These are phyloP conservation scores for Eustoma russellianum DNA, from an alignment of 257 asterid genomes.

Conservation along the genomic window DNA sequence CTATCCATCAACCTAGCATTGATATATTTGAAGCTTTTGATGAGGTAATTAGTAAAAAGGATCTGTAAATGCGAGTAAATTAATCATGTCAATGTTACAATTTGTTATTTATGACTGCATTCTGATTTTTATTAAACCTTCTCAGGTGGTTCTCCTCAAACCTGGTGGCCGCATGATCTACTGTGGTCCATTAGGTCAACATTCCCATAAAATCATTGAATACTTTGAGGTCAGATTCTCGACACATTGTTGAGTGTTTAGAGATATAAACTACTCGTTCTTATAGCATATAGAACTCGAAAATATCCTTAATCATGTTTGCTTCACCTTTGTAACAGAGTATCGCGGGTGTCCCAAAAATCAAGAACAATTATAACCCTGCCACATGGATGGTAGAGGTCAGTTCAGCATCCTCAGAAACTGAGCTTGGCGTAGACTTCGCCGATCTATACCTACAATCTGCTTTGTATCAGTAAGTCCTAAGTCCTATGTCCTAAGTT, in stretches of 20 bases:
- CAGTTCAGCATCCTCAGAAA: conserved; percentile 17
- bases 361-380: conserved; percentile 6
- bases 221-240: conserved; percentile 23
- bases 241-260: not conserved
- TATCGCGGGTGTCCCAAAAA: conserved; percentile 12
- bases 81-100: not conserved
- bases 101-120: not conserved
- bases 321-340: not conserved
- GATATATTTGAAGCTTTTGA: conserved; percentile 51
- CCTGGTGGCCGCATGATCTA: conserved; percentile 23
- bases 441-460: conserved; percentile 14
- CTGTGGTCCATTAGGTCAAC: conserved; percentile 18
- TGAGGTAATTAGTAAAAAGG: conserved; percentile 5
- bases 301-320: no score
- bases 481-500: not conserved
- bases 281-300: not conserved
- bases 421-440: conserved; percentile 19
- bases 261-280: not conserved
- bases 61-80: not conserved
- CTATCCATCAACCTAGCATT: conserved; percentile 53
- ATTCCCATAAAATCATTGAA: conserved; percentile 18
- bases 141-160: conserved; percentile 17
- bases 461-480: conserved; percentile 14
- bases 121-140: not conserved
- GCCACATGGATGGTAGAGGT: conserved; percentile 21